These are phyloP conservation scores for Coleophoma cylindrospora DNA, from an alignment of 2,329 filamentous ascomycete species.

Conservation along the genomic window DNA sequence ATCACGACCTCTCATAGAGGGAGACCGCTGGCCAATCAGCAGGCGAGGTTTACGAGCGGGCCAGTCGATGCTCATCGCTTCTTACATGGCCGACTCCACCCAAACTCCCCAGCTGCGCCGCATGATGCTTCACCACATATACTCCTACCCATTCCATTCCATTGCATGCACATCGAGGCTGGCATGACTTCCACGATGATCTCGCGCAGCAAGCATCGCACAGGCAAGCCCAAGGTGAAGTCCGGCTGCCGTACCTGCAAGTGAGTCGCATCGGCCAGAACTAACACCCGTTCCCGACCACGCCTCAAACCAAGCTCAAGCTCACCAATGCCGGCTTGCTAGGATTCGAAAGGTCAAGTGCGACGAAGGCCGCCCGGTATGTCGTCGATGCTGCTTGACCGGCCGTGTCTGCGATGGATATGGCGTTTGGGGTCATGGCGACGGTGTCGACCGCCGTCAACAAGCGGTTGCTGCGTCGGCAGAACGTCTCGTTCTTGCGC, in stretches of 20 bases:
- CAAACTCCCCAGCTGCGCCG: no score
- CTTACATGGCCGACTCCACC: no score
- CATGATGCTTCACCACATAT: no score
- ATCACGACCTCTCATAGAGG: background rate
- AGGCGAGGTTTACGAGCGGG: background rate
- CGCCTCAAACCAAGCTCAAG: background rate
- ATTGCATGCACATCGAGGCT: no score
- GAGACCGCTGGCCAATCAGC: background rate
- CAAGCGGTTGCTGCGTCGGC: constrained; percentile 18
- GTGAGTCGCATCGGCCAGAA: constrained; percentile 17
- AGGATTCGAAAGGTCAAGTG: constrained; percentile 54
- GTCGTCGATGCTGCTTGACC: constrained; percentile 39
- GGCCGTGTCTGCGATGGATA: constrained; percentile 33
- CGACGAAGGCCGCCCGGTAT: constrained; percentile 48
- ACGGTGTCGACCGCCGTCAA: background rate
- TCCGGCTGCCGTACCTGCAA: constrained; percentile 37
- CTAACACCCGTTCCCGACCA: background rate
- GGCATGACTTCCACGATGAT: no score
- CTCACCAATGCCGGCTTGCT: background rate
- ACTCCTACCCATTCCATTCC: no score
- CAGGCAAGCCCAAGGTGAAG: constrained; percentile 28
- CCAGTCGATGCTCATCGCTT: background rate
- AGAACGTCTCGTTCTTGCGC: constrained; percentile 26
- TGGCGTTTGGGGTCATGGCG: constrained; percentile 27
- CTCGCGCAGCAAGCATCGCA: background rate